Conservation (phyloP, 345 rosid genomes). For the Fremontodendron californicum region DNA sequence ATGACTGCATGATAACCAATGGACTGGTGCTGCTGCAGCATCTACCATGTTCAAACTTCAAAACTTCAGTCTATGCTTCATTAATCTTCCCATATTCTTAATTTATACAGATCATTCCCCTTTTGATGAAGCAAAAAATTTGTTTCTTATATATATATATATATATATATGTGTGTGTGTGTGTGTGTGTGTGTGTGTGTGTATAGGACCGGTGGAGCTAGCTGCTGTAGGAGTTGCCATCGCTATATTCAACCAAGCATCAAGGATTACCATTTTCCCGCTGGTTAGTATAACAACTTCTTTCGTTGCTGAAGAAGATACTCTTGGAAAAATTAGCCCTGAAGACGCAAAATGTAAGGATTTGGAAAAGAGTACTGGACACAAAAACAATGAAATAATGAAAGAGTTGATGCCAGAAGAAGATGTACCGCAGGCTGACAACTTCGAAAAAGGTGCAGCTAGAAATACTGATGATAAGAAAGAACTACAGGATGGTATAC, state of each 20-base stretch:
- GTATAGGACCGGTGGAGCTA: slow-evolving; percentile 72
- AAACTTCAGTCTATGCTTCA: neutral
- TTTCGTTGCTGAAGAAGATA: slow-evolving; percentile 96
- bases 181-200: no score
- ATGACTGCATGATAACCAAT: neutral
- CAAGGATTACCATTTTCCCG: slow-evolving; percentile 81
- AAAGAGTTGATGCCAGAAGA: slow-evolving; percentile 24
- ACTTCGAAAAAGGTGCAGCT: no score
- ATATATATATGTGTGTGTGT: no score
- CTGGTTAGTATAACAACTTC: slow-evolving; percentile 89
- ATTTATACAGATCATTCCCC: neutral
- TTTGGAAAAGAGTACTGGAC: slow-evolving; percentile 21
- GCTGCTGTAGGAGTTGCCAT: slow-evolving; percentile 99
- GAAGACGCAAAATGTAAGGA: slow-evolving; percentile 21
- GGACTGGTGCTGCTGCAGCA: neutral
- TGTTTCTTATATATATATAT: neutral
- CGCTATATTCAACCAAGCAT: slow-evolving; percentile 95
- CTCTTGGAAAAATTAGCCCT: slow-evolving; percentile 38
- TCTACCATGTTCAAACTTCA: neutral
- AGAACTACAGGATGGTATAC: slow-evolving; percentile 18
- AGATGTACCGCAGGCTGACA: slow-evolving; percentile 3
- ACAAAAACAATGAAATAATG: slow-evolving; percentile 13
- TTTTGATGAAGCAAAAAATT: neutral
- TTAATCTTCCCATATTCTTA: neutral
- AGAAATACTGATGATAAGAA: slow-evolving; percentile 13